A percentile compares a stretch with the other conserved stretches of the same genome.
These are phyloP conservation scores for Solanum appendiculatum DNA, from an alignment of 257 asterid genomes.

Conservation along the genomic window DNA sequence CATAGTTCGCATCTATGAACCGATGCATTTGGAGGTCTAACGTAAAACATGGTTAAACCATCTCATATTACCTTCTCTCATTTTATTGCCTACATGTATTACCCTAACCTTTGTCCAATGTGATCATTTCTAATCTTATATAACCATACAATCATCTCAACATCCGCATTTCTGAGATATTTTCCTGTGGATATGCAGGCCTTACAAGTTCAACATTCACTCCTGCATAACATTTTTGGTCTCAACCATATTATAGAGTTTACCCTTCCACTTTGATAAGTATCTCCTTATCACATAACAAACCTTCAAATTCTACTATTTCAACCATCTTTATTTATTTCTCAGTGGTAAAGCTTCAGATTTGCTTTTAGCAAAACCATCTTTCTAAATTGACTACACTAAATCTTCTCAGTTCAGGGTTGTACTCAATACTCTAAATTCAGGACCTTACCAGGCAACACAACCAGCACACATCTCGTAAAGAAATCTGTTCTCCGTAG, in stretches of 20 bases:
- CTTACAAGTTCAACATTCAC: neutral
- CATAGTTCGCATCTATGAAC: neutral
- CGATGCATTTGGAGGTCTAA: neutral
- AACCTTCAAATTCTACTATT: neutral
- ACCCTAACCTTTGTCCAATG: neutral
- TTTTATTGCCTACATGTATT: neutral
- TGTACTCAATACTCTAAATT: neutral
- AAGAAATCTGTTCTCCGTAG: neutral
- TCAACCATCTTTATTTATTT: neutral
- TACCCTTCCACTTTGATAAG: neutral
- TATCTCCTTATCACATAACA: neutral
- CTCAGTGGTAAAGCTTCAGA: neutral
- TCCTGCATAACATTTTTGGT: neutral
- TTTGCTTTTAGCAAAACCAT: neutral
- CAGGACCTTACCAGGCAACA: neutral
- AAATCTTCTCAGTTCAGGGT: neutral
- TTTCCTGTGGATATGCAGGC: neutral
- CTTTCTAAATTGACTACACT: neutral
- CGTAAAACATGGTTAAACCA: neutral
- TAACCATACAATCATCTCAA: neutral
- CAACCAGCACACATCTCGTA: neutral
- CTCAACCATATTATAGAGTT: neutral
- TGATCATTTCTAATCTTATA: neutral
- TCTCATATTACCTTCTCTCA: neutral
- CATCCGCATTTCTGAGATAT: neutral